These are phyloP conservation scores for Apiosordaria backusii DNA, from an alignment of 495 filamentous ascomycete species.

Conservation along the genomic window DNA sequence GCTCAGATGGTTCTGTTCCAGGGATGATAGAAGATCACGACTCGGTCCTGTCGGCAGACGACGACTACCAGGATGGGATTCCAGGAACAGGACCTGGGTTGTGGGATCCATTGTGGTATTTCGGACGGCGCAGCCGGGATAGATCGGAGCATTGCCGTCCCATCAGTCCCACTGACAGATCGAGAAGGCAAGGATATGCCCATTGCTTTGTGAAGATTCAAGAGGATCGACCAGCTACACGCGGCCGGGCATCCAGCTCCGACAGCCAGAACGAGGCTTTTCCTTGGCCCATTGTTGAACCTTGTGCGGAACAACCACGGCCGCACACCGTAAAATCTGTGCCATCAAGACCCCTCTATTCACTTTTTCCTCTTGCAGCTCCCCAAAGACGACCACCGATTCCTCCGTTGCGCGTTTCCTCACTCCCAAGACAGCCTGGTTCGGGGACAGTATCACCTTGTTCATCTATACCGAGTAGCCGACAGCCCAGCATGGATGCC, in stretches of 20 bases:
- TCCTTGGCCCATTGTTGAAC: conserved; percentile 6
- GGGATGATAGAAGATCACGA: conserved; percentile 32
- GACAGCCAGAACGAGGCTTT: not conserved
- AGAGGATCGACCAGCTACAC: not conserved
- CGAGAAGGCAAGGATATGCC: not conserved
- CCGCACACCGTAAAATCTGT: conserved; percentile 13
- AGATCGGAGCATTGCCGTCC: not conserved
- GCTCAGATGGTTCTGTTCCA: conserved; percentile 26
- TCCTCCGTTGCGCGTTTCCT: not conserved
- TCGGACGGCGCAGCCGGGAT: not conserved
- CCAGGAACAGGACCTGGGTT: conserved; percentile 13
- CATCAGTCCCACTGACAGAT: not conserved
- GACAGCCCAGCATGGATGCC: not conserved
- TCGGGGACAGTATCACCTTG: conserved; percentile 5
- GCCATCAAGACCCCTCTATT: conserved; percentile 21
- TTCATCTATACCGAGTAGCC: not conserved
- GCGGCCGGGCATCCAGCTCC: conserved; percentile 2
- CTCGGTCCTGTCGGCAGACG: conserved; percentile 30
- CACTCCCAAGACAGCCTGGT: conserved; percentile 6
- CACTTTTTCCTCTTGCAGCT: conserved; percentile 26
- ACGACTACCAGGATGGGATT: conserved; percentile 19
- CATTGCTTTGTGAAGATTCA: not conserved
- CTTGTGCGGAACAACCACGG: conserved; percentile 9
- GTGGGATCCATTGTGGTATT: conserved; percentile 29
- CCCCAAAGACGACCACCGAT: not conserved